Evolutionary conservation across 768 basidiomycete genomes (phyloP).

Genomic region (Rickenella mellea): DNA sequence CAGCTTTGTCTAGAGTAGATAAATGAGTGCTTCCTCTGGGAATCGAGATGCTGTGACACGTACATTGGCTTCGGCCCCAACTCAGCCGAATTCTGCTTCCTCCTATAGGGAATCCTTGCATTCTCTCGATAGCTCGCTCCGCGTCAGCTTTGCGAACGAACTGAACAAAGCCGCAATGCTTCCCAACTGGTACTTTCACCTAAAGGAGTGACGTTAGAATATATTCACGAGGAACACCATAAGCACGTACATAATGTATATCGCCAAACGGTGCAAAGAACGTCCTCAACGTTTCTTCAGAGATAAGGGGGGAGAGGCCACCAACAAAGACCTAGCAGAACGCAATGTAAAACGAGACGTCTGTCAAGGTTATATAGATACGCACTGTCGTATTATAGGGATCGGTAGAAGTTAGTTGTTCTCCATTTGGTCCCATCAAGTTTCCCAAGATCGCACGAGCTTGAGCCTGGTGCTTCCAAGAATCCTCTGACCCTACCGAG

Average conservation of each 20-base stretch:
- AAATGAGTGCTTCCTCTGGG: slow-evolving; percentile 1
- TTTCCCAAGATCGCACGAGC: slow-evolving; percentile 77
- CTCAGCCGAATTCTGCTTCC: slow-evolving; percentile 85
- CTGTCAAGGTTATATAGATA: neutral
- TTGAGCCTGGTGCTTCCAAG: slow-evolving; percentile 79
- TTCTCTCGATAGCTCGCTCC: slow-evolving; percentile 87
- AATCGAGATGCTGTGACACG: slow-evolving; percentile 15
- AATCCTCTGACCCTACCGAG: too few species aligned
- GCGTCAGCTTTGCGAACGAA: slow-evolving; percentile 89
- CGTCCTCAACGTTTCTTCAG: slow-evolving; percentile 83
- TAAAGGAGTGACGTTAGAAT: slow-evolving; percentile 18
- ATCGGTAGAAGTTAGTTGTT: slow-evolving; percentile 80
- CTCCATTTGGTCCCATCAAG: slow-evolving; percentile 78
- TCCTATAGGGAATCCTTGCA: slow-evolving; percentile 94
- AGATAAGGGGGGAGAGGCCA: slow-evolving; percentile 78
- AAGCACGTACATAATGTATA: slow-evolving; percentile 70
- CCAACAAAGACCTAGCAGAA: slow-evolving; percentile 59
- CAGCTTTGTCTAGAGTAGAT: slow-evolving; percentile 63
- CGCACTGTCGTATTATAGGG: slow-evolving; percentile 90
- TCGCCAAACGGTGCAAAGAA: slow-evolving; percentile 91
- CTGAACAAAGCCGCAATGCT: slow-evolving; percentile 94
- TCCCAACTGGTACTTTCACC: slow-evolving; percentile 96
- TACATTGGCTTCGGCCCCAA: slow-evolving; percentile 93
- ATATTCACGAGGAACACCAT: slow-evolving; percentile 7
- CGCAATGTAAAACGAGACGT: neutral